Evolutionary conservation across 805 yeast genomes (phyloP).

Genomic region (Kuraishia ogatae): DNA sequence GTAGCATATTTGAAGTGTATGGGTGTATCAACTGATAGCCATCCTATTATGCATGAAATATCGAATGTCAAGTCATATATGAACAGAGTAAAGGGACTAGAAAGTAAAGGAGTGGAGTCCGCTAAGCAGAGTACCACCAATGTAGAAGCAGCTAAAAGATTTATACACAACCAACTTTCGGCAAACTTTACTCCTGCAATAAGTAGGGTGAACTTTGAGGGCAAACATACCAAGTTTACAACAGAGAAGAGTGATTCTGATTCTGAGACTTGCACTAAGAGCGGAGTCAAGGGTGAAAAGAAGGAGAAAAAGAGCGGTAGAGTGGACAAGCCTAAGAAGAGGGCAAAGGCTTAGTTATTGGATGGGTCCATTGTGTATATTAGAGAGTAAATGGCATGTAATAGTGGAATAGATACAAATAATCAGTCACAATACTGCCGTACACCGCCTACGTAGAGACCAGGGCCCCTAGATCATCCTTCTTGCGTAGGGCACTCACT

Average conservation of each 20-base stretch:
- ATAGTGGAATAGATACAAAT: too few species aligned
- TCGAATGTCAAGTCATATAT: slow-evolving; percentile 61
- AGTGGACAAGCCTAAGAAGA: slow-evolving; percentile 6
- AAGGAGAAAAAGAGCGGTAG: slow-evolving; percentile 4
- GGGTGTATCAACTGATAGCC: slow-evolving; percentile 49
- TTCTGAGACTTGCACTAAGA: slow-evolving; percentile 2
- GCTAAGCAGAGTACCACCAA: slow-evolving; percentile 12
- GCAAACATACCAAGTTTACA: slow-evolving; percentile 43
- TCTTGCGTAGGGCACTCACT: too few species aligned
- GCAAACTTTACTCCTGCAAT: slow-evolving; percentile 35
- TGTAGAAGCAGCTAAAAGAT: slow-evolving; percentile 34
- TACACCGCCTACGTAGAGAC: too few species aligned
- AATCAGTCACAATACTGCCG: too few species aligned
- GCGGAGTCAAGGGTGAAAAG: slow-evolving; percentile 3
- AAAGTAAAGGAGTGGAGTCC: slow-evolving; percentile 16
- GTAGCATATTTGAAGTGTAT: slow-evolving; percentile 43
- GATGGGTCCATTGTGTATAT: neutral
- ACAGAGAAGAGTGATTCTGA: slow-evolving; percentile 11
- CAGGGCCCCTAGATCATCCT: too few species aligned
- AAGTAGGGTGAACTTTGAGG: slow-evolving; percentile 40
- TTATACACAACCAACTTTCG: slow-evolving; percentile 22
- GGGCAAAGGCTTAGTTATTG: neutral
- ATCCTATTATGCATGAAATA: slow-evolving; percentile 61
- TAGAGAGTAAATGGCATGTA: neutral
- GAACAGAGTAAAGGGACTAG: slow-evolving; percentile 41